These are phyloP conservation scores for Epichloe sp. DNA, from an alignment of 2,329 filamentous ascomycete genomes.

Conservation along the genomic window DNA sequence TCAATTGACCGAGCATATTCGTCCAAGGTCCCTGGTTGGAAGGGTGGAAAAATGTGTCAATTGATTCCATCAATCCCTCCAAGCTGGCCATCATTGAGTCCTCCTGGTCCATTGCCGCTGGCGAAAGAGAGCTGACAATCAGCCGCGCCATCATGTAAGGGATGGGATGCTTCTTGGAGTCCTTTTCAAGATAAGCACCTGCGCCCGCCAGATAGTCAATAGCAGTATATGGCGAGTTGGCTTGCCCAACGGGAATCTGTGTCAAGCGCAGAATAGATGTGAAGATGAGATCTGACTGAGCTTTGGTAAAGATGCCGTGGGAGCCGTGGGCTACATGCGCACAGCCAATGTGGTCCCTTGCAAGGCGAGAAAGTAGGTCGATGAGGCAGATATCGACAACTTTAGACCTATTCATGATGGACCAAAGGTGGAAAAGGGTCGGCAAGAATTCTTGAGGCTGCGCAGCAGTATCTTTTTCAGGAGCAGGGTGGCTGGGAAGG, in stretches of 20 bases:
- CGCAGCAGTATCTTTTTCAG: constrained; percentile 58
- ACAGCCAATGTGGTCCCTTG: constrained; percentile 68
- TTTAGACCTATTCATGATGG: constrained; percentile 79
- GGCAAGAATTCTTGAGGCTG: constrained; percentile 81
- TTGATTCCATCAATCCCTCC: constrained; percentile 83
- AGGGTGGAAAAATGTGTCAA: constrained; percentile 97
- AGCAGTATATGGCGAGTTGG: constrained; percentile 79
- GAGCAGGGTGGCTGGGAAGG: constrained; percentile 70
- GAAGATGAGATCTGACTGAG: constrained; percentile 87
- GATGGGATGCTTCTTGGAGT: constrained; percentile 83
- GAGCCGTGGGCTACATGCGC: constrained; percentile 67
- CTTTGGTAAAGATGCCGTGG: constrained; percentile 81
- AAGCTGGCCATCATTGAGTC: constrained; percentile 74
- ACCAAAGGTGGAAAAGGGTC: constrained; percentile 95
- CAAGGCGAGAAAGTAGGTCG: constrained; percentile 77
- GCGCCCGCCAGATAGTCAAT: constrained; percentile 76
- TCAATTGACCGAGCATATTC: constrained; percentile 74
- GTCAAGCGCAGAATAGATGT: constrained; percentile 79
- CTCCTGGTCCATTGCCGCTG: constrained; percentile 60
- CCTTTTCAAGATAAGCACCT: constrained; percentile 78
- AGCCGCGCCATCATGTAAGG: constrained; percentile 86
- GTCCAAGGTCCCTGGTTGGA: constrained; percentile 94
- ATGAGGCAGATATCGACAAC: constrained; percentile 76
- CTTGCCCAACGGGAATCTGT: constrained; percentile 93
- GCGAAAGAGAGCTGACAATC: constrained; percentile 88